phyloP scores from a whole-genome alignment of 2,329 filamentous ascomycete species.

The Colletotrichum sp. region DNA sequence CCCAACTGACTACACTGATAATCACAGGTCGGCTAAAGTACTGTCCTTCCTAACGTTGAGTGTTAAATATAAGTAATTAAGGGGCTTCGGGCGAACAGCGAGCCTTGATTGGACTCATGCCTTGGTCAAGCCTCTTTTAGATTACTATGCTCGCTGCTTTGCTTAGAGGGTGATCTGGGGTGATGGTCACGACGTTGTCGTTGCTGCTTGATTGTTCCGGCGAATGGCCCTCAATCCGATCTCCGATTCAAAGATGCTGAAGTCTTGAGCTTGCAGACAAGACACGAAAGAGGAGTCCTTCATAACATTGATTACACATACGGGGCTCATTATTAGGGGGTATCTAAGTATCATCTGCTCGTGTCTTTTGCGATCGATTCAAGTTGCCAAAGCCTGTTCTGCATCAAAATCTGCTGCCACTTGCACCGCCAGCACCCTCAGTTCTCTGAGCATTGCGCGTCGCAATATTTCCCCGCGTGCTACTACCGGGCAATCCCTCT shows the following conservation, averaged over 20 bases:
- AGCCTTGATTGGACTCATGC: too few species aligned
- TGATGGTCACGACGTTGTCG: too few species aligned
- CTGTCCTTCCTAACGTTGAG: too few species aligned
- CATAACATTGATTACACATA: background rate
- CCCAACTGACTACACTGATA: too few species aligned
- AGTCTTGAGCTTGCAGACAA: rapidly evolving
- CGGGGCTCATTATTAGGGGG: background rate
- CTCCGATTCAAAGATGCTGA: background rate
- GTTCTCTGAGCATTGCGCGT: background rate
- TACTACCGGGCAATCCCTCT: background rate
- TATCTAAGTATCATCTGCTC: background rate
- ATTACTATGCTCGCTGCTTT: too few species aligned
- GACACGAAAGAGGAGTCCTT: background rate
- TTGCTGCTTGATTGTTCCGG: too few species aligned
- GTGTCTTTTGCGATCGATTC: background rate
- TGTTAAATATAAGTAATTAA: too few species aligned
- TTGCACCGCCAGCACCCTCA: background rate
- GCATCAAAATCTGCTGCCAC: background rate
- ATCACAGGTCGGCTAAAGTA: too few species aligned
- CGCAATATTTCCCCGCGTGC: background rate
- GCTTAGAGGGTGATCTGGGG: too few species aligned
- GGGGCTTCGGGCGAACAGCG: too few species aligned
- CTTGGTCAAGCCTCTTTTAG: too few species aligned
- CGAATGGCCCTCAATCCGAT: background rate
- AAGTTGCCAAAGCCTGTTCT: background rate